phyloP scores from a whole-genome alignment of 257 asterid genomes.

The Jaltomata sinuosa region DNA sequence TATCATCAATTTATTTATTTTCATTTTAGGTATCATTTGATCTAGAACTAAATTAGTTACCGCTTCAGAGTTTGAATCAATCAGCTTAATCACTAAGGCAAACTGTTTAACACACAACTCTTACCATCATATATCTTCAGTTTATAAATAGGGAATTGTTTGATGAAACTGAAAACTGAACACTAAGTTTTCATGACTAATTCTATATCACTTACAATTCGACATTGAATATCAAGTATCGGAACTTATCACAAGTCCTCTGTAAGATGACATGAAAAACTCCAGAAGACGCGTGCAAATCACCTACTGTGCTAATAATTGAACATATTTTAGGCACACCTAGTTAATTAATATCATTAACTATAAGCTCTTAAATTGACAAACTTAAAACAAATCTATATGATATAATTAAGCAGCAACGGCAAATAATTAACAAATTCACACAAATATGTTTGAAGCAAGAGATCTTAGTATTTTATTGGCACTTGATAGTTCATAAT shows the following conservation, averaged over 20 bases:
- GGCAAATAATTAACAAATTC: not conserved
- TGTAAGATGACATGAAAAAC: not conserved
- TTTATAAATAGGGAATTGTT: not conserved
- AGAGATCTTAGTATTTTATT: not conserved
- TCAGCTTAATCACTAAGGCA: not conserved
- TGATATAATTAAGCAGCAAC: not conserved
- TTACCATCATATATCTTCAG: not conserved
- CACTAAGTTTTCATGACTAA: not conserved
- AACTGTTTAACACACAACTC: not conserved
- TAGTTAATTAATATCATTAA: not conserved
- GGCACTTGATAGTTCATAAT: not conserved
- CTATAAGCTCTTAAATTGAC: not conserved
- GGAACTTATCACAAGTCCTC: not conserved
- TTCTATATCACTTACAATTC: not conserved
- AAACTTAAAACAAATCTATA: not conserved
- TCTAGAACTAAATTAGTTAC: not conserved
- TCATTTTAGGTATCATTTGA: not conserved
- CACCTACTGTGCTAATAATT: not conserved
- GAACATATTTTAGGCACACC: not conserved
- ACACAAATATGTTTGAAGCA: not conserved
- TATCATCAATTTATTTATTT: not conserved
- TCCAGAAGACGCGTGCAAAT: not conserved
- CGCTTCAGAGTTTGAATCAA: not conserved
- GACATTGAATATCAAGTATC: not conserved
- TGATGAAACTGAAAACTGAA: not conserved